A percentile compares a stretch with the other conserved stretches of the same genome.
Conservation (phyloP, 1,284 basidiomycete genomes). For the Anthracocystis walkeri region DNA sequence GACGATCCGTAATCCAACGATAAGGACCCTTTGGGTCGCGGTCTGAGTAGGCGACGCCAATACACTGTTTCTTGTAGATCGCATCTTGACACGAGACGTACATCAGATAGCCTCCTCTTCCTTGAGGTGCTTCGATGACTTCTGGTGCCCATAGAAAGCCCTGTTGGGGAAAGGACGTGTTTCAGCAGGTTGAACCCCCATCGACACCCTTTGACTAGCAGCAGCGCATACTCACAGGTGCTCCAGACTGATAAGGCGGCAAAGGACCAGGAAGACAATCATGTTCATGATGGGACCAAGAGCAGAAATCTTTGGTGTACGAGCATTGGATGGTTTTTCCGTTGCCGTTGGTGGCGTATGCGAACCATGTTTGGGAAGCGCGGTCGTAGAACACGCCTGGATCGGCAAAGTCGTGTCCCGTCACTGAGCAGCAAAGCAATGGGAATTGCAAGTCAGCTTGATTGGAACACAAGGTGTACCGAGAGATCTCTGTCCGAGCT, state of each 20-base stretch:
- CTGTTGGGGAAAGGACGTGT: not conserved
- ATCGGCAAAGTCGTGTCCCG: constrained; percentile 56
- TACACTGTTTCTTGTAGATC: constrained; percentile 47
- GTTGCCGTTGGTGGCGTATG: constrained; percentile 55
- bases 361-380: constrained; percentile 40
- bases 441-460: constrained; percentile 1
- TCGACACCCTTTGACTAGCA: not conserved
- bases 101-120: constrained; percentile 54
- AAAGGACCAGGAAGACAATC: constrained; percentile 56
- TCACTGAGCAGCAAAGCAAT: constrained; percentile 13
- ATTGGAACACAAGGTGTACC: too few species aligned
- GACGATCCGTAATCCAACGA: constrained; percentile 48
- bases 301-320: constrained; percentile 54
- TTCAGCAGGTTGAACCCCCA: too few species aligned
- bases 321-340: constrained; percentile 57
- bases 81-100: constrained; percentile 55
- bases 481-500: too few species aligned
- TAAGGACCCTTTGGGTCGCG: constrained; percentile 47
- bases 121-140: constrained; percentile 52
- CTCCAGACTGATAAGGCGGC: constrained; percentile 42
- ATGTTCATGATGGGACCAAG: constrained; percentile 48
- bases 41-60: constrained; percentile 57
- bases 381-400: constrained; percentile 56
- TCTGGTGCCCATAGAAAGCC: constrained; percentile 60
- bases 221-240: constrained; percentile 15